Evolutionary conservation across 1,284 basidiomycete genomes (phyloP).

Genomic region (Boletus sp.): DNA sequence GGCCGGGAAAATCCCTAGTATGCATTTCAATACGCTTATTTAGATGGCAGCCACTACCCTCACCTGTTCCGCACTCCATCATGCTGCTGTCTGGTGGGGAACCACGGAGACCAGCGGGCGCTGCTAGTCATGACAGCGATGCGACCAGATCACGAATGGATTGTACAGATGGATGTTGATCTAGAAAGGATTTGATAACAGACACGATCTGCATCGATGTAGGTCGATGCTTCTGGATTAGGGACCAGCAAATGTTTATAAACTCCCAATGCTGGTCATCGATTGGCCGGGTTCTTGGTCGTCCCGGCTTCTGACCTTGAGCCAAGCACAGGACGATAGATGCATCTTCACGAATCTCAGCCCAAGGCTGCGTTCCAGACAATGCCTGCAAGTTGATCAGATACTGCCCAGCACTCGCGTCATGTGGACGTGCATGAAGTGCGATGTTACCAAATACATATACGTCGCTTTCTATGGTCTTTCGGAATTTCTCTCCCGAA

Average conservation of each 20-base stretch:
- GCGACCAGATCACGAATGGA: slow-evolving; percentile 1
- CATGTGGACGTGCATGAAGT: slow-evolving; percentile 6
- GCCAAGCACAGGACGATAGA: neutral
- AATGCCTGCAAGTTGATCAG: slow-evolving; percentile 8
- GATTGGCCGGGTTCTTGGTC: slow-evolving; percentile 5
- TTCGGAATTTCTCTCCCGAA: neutral
- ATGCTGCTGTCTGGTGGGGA: neutral
- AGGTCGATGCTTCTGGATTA: neutral
- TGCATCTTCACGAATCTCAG: neutral
- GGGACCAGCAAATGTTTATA: slow-evolving; percentile 9
- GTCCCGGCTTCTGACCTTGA: slow-evolving; percentile 1
- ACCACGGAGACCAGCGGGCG: neutral
- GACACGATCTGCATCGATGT: neutral
- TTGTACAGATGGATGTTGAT: neutral
- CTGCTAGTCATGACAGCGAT: neutral
- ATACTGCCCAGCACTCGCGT: too few relatives aligned
- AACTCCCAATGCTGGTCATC: slow-evolving; percentile 11
- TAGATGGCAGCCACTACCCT: neutral
- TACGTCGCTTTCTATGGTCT: slow-evolving; percentile 8
- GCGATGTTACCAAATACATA: slow-evolving; percentile 9
- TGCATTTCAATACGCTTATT: neutral
- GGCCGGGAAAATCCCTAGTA: neutral
- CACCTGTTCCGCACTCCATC: neutral
- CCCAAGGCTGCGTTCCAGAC: slow-evolving; percentile 11
- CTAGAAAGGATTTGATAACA: neutral